Conservation (phyloP, 345 rosid species). For the Eucalyptus brandiana region DNA sequence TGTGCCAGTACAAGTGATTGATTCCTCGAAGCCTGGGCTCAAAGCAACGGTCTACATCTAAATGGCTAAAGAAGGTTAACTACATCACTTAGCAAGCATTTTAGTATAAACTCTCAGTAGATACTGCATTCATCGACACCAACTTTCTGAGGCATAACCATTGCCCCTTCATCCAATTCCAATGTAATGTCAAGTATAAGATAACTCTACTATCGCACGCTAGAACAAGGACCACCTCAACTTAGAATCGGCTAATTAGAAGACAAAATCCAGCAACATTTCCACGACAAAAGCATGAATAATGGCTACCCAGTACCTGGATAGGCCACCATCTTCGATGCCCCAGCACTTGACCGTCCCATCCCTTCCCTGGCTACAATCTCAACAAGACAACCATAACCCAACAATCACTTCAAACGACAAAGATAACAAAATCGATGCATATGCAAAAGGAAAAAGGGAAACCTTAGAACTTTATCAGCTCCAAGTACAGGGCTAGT, state of each 20-base stretch:
- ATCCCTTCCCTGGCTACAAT: constrained; percentile 87
- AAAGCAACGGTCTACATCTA: neutral
- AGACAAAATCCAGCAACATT: neutral
- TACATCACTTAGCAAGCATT: neutral
- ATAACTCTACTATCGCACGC: neutral
- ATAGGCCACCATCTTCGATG: constrained; percentile 67
- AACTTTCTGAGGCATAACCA: neutral
- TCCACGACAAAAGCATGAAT: neutral
- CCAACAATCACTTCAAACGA: neutral
- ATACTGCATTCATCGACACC: neutral
- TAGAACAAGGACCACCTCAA: neutral
- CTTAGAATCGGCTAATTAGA: neutral
- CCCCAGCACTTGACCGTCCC: constrained; percentile 95
- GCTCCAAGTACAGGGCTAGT: constrained; percentile 44
- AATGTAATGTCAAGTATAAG: neutral
- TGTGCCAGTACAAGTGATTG: neutral
- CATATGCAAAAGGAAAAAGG: neutral
- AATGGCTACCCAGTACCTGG: constrained; percentile 29
- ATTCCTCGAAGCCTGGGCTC: neutral
- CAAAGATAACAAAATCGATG: neutral
- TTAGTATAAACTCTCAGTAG: neutral
- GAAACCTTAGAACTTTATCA: constrained; percentile 67
- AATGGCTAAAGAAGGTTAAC: neutral
- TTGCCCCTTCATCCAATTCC: neutral
- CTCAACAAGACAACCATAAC: neutral